Evolutionary conservation across 2,329 filamentous ascomycete genomes (phyloP).

Genomic region (Fusarium coicis): DNA sequence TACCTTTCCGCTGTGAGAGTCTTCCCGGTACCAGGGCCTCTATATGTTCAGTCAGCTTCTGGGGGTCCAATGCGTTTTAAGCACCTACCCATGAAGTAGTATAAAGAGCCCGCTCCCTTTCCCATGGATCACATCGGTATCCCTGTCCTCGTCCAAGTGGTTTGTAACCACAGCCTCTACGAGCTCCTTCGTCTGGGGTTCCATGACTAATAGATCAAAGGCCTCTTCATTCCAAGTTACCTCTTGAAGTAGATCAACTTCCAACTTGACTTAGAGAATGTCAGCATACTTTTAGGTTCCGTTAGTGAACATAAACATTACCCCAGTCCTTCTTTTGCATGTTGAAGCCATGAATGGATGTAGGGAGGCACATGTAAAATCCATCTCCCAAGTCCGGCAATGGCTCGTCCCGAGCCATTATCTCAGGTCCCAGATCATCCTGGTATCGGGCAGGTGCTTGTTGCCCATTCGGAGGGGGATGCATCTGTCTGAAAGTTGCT

Average conservation of each 20-base stretch:
- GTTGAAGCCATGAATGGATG: background rate
- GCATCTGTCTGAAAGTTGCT: background rate
- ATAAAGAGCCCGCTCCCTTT: background rate
- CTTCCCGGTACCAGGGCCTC: background rate
- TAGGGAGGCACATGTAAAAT: background rate
- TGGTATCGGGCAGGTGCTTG: rapidly evolving
- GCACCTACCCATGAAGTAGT: background rate
- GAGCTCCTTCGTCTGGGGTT: background rate
- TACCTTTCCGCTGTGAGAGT: background rate
- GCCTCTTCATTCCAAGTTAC: background rate
- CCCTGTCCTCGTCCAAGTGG: background rate
- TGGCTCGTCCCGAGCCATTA: background rate
- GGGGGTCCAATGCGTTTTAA: rapidly evolving
- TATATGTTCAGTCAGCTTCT: rapidly evolving
- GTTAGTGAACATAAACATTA: rapidly evolving
- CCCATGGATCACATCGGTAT: background rate
- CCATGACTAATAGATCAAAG: background rate
- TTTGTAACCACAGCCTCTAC: background rate
- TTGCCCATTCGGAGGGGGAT: rapidly evolving
- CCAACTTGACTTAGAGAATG: background rate
- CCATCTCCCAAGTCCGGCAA: background rate
- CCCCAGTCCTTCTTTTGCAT: conserved; percentile 9
- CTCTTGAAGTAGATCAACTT: background rate
- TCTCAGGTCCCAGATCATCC: background rate
- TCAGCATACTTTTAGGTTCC: rapidly evolving